These are phyloP conservation scores for Phytophthora megakarya DNA, from an alignment of 352 stramenopile species.

Conservation along the genomic window DNA sequence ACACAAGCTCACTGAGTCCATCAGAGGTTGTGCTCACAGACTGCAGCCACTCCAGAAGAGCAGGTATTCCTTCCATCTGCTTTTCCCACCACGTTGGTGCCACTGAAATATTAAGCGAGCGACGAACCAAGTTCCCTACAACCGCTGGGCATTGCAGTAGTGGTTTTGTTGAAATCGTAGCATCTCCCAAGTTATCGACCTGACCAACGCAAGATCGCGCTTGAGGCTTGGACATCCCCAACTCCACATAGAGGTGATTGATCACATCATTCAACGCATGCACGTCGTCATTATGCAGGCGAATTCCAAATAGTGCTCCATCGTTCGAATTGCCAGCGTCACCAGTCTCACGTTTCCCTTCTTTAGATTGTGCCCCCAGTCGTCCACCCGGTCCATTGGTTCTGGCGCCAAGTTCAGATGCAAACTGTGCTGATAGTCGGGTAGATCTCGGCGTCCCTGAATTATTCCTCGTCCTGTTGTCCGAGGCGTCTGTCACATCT, in stretches of 20 bases:
- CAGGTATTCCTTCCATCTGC: constrained; percentile 57
- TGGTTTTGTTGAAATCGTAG: constrained; percentile 43
- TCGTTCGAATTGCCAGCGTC: constrained; percentile 1
- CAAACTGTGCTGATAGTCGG: constrained; percentile 28
- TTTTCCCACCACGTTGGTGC: constrained; percentile 69
- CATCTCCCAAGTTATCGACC: constrained; percentile 67
- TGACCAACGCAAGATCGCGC: constrained; percentile 57
- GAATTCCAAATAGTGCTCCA: constrained; percentile 53
- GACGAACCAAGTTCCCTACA: constrained; percentile 58
- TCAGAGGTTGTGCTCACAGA: constrained; percentile 73
- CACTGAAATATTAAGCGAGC: constrained; percentile 76
- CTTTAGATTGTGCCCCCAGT: constrained; percentile 25
- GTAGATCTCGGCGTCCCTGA: constrained; percentile 12
- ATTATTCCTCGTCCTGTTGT: constrained; percentile 1
- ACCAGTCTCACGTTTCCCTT: constrained; percentile 26
- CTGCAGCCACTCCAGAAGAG: constrained; percentile 76
- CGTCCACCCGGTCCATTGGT: constrained; percentile 33
- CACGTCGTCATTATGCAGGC: constrained; percentile 88
- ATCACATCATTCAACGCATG: constrained; percentile 79
- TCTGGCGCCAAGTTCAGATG: constrained; percentile 20
- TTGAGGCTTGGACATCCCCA: constrained; percentile 59
- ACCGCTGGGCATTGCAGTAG: constrained; percentile 55
- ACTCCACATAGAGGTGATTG: constrained; percentile 58
- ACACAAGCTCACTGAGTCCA: constrained; percentile 72
- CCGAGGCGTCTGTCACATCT: constrained; percentile 37